Evolutionary conservation across 192 early-diverging fungal species (phyloP), one percentile per base, ranked within the genome.

Genomic region (Podila horticola): DNA sequence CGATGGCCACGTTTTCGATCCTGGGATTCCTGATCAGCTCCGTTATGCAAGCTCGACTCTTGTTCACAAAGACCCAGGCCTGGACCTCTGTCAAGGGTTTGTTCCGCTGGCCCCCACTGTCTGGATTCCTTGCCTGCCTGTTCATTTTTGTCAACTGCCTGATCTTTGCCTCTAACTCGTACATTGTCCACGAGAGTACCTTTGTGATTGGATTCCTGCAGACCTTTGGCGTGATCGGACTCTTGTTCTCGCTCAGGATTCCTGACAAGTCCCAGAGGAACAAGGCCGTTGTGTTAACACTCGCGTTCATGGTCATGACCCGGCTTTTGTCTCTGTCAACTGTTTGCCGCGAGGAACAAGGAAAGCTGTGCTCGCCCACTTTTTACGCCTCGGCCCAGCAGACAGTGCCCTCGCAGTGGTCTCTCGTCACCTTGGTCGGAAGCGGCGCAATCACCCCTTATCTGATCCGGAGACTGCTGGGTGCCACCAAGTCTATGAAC

Each of bases 311-410:
- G 48, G 85, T 87, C 1, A 64, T 94, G 30, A 92, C 87, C 13
- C 75, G 91, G 3, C 48, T 88, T 5, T 67, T 88, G 8, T 83
- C 87, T 5, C 82, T 88, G 38, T 90, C 89, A 2, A 95, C 92
- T 5, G 89, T 96, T 29, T 99, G 97, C 67, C 92, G 96, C 28
- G 94, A 95, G 67, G 97, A 99, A 66, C 95, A 97, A 84, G 83
- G 90, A 8, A 90, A 92, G 4, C 74, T 87, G 48, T 99, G 97
- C 76, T 75, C 69, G 15, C 92, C 93, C n/a, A 95, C 93, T 15
- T 96, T 92, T 86, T 93, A 97, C 67, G 89, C 90, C 8, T 75
- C 89, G 5, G 83, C 88, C n/a, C 66, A 77, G 19, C 83, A 84
- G 20, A 82, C 89, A 9, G 82, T 90, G 9, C 84, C 92, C 8